Evolutionary conservation across 371 early-diverging fungal species (phyloP), one percentile per base, ranked within the genome.

Genomic region (Mortierella sp.): DNA sequence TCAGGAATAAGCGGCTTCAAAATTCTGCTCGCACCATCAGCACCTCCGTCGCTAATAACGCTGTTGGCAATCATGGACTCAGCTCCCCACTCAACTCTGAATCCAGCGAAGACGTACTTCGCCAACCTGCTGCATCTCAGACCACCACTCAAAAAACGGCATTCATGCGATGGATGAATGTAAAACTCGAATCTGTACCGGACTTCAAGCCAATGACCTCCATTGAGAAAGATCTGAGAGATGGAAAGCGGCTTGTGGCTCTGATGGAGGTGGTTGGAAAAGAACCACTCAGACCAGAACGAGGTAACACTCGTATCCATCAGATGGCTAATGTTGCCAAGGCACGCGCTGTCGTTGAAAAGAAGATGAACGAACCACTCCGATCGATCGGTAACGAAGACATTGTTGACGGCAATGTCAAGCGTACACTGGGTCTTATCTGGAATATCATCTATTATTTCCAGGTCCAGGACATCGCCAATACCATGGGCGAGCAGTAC

Each of bases 341-440:
- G 57, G 87, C 92, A 0, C 70, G 94, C 6, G 61, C 81, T 8
- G 93, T 89, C 65, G 63, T 96, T 39, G 86, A 89, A 68, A 79
- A 80, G 46, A 85, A 82, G 51, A 74, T 88, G 4, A 87, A 88
- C 49, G 82, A 88, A 5, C 63, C 68, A 0, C 29, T 67, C 43
- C 44, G 68, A 21, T 88, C 92, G 72, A 92, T 95, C 62, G 94
- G 94, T 39, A 85, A 91, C 43, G 91, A 89, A 57, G 94, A 93
- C 65, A 92, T 96, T 67, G 91, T 92, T 27, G 92, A 95, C 69
- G 94, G 94, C 31, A 93, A 95, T 74, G 76, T 86, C 41, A 96
- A 95, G 79, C 85, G 94, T 60, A 95, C 94, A 0, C 70, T 96
- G 22, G 96, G 94, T 31, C 83, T 94, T 25, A 82, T 94, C 22